A percentile compares a stretch with the other conserved stretches of the same genome.
These are phyloP conservation scores for Candolleomyces aberdarensis DNA, from an alignment of 768 basidiomycete species.

Conservation along the genomic window DNA sequence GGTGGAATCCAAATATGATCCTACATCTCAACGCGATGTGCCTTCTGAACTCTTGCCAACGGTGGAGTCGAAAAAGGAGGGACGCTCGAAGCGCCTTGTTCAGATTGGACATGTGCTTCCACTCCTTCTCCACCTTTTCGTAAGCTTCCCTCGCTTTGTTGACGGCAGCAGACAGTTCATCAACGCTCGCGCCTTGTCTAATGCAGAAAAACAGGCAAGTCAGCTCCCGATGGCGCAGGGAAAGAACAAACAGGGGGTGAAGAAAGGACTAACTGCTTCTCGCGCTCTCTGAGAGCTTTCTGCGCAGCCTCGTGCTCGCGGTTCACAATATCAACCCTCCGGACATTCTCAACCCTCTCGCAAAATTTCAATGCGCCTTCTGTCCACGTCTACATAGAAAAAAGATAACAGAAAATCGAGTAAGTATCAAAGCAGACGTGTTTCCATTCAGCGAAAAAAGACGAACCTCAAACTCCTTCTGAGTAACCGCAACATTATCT, in stretches of 20 bases:
- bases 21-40: constrained; percentile 89
- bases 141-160: constrained; percentile 59
- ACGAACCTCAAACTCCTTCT: constrained; percentile 62
- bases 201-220: neutral
- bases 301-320: constrained; percentile 61
- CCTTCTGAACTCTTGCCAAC: constrained; percentile 86
- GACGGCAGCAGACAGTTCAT: constrained; percentile 72
- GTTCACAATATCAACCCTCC: constrained; percentile 54
- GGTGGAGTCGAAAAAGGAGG: constrained; percentile 14
- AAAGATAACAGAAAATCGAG: too few relatives aligned
- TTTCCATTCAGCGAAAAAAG: neutral
- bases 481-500: constrained; percentile 43
- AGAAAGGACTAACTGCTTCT: constrained; percentile 45
- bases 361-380: constrained; percentile 62
- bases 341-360: constrained; percentile 51
- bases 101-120: constrained; percentile 59
- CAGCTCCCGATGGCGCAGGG: constrained; percentile 6
- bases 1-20: constrained; percentile 75
- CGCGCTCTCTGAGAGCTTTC: constrained; percentile 62
- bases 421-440: neutral
- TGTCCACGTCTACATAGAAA: constrained; percentile 54
- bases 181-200: constrained; percentile 75
- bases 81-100: constrained; percentile 54
- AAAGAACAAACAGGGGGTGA: neutral
- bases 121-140: constrained; percentile 57